Conservation (phyloP, 2,329 filamentous ascomycete genomes). For the Diaporthe caulivora region DNA sequence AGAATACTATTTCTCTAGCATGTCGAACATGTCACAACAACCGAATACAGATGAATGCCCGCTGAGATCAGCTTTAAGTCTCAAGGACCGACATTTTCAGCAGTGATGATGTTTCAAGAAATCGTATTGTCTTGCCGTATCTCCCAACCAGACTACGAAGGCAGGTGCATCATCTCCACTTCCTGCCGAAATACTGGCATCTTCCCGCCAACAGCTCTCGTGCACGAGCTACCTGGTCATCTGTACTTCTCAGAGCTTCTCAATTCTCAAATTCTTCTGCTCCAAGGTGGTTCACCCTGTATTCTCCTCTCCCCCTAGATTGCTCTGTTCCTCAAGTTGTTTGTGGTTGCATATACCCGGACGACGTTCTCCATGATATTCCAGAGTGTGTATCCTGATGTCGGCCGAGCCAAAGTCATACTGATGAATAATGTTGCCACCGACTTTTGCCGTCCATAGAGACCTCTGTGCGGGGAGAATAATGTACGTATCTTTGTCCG, state of each 20-base stretch:
- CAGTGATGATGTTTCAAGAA: conserved; percentile 14
- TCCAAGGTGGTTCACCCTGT: not conserved
- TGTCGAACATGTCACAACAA: not conserved
- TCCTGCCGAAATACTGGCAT: not conserved
- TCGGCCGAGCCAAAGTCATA: conserved; percentile 23
- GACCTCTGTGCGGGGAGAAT: conserved; percentile 17
- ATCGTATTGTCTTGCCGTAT: conserved; percentile 18
- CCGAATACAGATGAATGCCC: not conserved
- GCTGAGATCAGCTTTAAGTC: not conserved
- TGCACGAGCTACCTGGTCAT: conserved; percentile 1
- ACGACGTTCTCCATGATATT: conserved; percentile 10
- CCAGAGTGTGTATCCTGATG: conserved; percentile 32
- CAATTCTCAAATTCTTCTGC: not conserved
- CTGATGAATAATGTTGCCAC: conserved; percentile 30
- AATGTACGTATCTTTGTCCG: conserved; percentile 17
- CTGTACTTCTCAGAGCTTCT: not conserved
- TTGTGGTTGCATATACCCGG: not conserved
- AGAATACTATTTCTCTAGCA: not conserved
- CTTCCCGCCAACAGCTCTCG: not conserved
- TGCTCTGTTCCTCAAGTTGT: conserved; percentile 5
- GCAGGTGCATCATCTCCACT: not conserved
- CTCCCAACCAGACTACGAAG: conserved; percentile 21
- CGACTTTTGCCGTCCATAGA: conserved; percentile 22
- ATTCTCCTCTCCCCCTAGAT: not conserved
- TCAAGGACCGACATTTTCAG: not conserved